Conservation (phyloP, 768 basidiomycete genomes). For the Lentinula raphanica region DNA sequence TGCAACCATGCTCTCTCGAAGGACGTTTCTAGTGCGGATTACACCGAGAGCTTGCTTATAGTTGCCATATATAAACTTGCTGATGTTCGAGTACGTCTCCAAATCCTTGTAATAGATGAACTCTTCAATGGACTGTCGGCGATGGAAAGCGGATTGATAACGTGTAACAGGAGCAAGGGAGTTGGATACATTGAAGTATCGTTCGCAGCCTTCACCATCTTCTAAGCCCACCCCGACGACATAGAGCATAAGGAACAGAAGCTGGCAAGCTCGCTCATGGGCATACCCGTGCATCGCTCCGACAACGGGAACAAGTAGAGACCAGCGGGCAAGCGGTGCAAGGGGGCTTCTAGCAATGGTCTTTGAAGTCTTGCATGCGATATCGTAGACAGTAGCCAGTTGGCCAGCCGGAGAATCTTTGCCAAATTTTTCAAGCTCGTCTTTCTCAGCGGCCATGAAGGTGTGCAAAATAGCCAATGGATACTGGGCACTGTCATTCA, state of each 20-base stretch:
- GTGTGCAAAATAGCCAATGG: slow-evolving; percentile 14
- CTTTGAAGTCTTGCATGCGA: slow-evolving; percentile 18
- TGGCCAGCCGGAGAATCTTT: background rate
- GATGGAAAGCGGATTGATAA: slow-evolving; percentile 17
- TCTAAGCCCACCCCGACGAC: slow-evolving; percentile 14
- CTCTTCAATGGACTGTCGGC: slow-evolving; percentile 3
- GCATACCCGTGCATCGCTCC: slow-evolving; percentile 19
- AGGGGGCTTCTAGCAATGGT: slow-evolving; percentile 17
- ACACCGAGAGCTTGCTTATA: too few relatives aligned
- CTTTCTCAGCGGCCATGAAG: slow-evolving; percentile 7
- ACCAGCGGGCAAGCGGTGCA: background rate
- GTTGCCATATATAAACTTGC: too few relatives aligned
- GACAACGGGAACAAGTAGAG: background rate
- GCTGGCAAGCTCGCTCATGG: slow-evolving; percentile 18
- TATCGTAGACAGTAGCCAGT: slow-evolving; percentile 16
- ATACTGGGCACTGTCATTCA: slow-evolving; percentile 19
- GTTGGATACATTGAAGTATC: slow-evolving; percentile 8
- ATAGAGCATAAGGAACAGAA: slow-evolving; percentile 14
- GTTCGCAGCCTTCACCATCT: slow-evolving; percentile 16
- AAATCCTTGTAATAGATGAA: slow-evolving; percentile 2
- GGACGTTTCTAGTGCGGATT: too few relatives aligned
- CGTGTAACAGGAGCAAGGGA: slow-evolving; percentile 9
- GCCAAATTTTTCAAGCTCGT: background rate
- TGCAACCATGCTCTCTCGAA: slow-evolving; percentile 7
- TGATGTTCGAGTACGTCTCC: slow-evolving; percentile 7